Conservation (phyloP, 495 filamentous ascomycete genomes). For the Aspergillus panamensis region DNA sequence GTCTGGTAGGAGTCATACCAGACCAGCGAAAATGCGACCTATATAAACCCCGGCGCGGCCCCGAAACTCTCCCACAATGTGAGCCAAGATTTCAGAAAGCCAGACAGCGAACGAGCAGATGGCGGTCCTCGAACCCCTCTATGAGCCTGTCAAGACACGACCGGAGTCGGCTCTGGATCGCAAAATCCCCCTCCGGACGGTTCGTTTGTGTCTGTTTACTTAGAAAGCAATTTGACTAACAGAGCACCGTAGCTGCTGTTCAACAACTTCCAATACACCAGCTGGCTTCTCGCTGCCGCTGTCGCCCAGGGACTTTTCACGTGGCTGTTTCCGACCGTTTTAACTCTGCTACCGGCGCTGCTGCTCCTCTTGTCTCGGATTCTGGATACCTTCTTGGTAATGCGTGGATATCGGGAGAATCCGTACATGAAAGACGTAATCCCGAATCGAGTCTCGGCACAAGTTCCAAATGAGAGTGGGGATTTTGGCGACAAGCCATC, state of each 20-base stretch:
- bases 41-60: too few species aligned
- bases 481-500: slow-evolving; percentile 6
- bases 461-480: slow-evolving; percentile 2
- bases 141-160: too few species aligned
- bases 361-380: slow-evolving; percentile 1
- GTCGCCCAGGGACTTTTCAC: neutral
- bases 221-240: neutral
- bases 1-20: too few species aligned
- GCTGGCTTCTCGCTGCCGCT: slow-evolving; percentile 3
- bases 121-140: too few species aligned
- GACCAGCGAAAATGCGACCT: too few species aligned
- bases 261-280: slow-evolving; percentile 8
- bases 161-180: too few species aligned
- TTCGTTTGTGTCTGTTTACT: too few species aligned
- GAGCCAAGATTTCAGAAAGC: too few species aligned
- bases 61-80: too few species aligned
- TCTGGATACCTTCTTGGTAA: slow-evolving; percentile 3
- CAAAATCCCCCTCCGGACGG: too few species aligned
- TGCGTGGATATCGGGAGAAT: neutral
- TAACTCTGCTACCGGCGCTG: slow-evolving; percentile 1
- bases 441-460: neutral
- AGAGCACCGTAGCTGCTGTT: neutral
- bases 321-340: slow-evolving; percentile 8
- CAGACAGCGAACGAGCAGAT: too few species aligned
- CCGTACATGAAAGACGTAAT: slow-evolving; percentile 2